Evolutionary conservation across 495 filamentous ascomycete genomes (phyloP).

Genomic region (Xylaria venustula): DNA sequence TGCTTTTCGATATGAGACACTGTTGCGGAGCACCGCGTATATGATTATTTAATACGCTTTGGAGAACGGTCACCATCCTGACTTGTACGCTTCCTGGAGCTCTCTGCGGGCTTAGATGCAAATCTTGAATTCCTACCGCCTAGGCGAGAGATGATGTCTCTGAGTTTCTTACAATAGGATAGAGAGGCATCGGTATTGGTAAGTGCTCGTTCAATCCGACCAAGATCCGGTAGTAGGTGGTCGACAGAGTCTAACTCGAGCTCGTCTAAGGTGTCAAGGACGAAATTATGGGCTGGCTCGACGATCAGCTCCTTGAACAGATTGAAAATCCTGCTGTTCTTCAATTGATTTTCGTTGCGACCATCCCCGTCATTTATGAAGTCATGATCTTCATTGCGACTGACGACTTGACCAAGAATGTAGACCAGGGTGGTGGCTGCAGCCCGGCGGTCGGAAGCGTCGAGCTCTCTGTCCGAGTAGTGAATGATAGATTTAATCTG

Average conservation of each 20-base stretch:
- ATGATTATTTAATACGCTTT: conserved; percentile 4
- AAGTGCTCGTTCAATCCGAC: conserved; percentile 13
- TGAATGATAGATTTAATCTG: conserved; percentile 37
- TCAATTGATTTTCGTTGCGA: neutral
- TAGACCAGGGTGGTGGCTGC: conserved; percentile 41
- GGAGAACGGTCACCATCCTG: neutral
- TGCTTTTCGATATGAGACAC: neutral
- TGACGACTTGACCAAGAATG: conserved; percentile 38
- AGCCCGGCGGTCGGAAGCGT: conserved; percentile 30
- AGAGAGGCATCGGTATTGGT: conserved; percentile 6
- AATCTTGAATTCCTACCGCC: neutral
- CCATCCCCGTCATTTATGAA: neutral
- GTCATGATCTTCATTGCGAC: conserved; percentile 20
- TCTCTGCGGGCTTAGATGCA: neutral
- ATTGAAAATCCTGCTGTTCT: conserved; percentile 22
- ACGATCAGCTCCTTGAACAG: conserved; percentile 41
- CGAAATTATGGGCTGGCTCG: conserved; percentile 35
- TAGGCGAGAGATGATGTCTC: conserved; percentile 10
- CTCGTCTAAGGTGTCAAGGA: conserved; percentile 34
- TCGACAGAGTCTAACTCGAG: conserved; percentile 28
- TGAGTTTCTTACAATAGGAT: conserved; percentile 16
- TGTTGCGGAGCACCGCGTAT: neutral
- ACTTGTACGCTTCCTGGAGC: conserved; percentile 9
- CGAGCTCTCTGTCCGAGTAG: conserved; percentile 33
- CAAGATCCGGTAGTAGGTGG: conserved; percentile 22